Percentiles rank a stretch among this genome's conserved stretches.
Conservation (phyloP, 2,329 filamentous ascomycete species). For the Pestalotiopsis fici region DNA sequence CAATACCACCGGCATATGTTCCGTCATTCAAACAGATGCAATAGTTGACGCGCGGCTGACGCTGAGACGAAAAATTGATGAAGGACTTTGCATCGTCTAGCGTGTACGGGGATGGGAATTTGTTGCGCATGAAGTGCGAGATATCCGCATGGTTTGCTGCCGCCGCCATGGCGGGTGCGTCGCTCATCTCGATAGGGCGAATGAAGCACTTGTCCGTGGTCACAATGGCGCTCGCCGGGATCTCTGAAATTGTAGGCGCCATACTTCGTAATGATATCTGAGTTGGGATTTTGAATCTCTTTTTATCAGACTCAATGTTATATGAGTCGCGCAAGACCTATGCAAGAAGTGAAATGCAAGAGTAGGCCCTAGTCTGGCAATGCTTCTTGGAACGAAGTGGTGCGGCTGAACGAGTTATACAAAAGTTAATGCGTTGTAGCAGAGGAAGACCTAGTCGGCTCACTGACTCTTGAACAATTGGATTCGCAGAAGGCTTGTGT, state of each 20-base stretch:
- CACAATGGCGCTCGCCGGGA: conserved; percentile 21
- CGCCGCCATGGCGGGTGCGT: conserved; percentile 34
- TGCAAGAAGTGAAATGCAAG: no score
- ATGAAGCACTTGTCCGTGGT: conserved; percentile 34
- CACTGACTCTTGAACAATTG: no score
- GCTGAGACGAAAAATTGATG: conserved; percentile 27
- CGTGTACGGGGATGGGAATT: conserved; percentile 49
- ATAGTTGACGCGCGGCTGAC: conserved; percentile 27
- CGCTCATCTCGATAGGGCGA: conserved; percentile 38
- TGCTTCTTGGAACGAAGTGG: no score
- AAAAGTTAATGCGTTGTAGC: no score
- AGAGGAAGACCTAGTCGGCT: no score
- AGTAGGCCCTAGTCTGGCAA: no score
- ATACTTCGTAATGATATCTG: background rate
- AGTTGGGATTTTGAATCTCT: no score
- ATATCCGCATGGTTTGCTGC: conserved; percentile 41
- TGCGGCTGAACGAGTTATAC: no score
- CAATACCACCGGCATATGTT: conserved; percentile 41
- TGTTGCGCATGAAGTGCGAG: conserved; percentile 38
- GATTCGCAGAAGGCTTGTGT: no score
- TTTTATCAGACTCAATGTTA: no score
- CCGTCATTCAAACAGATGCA: conserved; percentile 34
- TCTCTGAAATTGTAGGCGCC: background rate
- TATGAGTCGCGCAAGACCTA: no score
- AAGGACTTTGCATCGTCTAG: conserved; percentile 38